Evolutionary conservation across 495 filamentous ascomycete genomes (phyloP).

Genomic region (Annulohypoxylon nitens): DNA sequence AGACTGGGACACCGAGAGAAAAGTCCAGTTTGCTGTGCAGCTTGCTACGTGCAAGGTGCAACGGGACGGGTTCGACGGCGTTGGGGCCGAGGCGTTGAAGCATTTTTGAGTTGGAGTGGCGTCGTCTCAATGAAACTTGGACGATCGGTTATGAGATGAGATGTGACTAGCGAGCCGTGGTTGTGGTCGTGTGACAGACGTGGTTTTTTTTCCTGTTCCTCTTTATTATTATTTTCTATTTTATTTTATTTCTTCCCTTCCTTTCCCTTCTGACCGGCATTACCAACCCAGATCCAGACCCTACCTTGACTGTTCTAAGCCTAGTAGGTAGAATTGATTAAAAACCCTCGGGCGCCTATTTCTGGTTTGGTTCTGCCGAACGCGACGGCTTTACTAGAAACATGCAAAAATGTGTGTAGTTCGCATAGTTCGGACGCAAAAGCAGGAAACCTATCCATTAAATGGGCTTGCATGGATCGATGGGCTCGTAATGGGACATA

Average conservation of each 20-base stretch:
- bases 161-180: conserved; percentile 37
- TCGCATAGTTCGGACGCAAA: conserved; percentile 45
- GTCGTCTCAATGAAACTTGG: conserved; percentile 44
- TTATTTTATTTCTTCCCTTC: conserved; percentile 1
- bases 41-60: conserved; percentile 76
- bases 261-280: not conserved
- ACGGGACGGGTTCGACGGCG: conserved; percentile 73
- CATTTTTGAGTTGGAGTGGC: conserved; percentile 35
- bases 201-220: conserved; percentile 5
- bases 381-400: conserved; percentile 37
- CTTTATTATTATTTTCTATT: not conserved
- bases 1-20: conserved; percentile 65
- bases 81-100: conserved; percentile 54
- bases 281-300: conserved; percentile 7
- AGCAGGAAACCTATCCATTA: conserved; percentile 38
- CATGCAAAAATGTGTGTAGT: conserved; percentile 29
- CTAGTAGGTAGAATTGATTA: conserved; percentile 19
- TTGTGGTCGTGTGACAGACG: conserved; percentile 44
- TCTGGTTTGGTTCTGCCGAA: conserved; percentile 25
- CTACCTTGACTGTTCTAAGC: not conserved
- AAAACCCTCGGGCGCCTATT: conserved; percentile 25
- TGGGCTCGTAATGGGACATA: conserved; percentile 45
- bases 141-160: conserved; percentile 48
- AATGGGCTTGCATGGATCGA: conserved; percentile 46
- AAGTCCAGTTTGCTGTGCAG: conserved; percentile 72